phyloP scores from a whole-genome alignment of 805 yeast genomes.

The Candida yuanshanica region DNA sequence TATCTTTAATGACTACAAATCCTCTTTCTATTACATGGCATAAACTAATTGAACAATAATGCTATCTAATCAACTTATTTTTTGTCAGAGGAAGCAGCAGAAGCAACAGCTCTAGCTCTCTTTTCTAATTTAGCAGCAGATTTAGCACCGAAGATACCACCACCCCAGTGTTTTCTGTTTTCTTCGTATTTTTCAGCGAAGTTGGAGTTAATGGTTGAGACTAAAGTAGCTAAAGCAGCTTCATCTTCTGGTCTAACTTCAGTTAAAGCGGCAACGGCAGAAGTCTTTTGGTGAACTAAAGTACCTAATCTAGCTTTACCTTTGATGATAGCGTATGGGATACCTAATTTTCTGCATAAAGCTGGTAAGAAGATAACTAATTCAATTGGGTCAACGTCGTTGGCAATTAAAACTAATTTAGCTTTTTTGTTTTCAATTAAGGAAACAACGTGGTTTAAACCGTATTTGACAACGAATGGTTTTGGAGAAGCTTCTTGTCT shows the following conservation, averaged over 20 bases:
- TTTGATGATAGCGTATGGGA: slow-evolving; percentile 96
- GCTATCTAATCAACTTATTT: not conserved
- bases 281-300: slow-evolving; percentile 94
- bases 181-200: slow-evolving; percentile 93
- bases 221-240: slow-evolving; percentile 87
- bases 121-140: slow-evolving; percentile 70
- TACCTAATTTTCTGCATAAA: slow-evolving; percentile 98
- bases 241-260: slow-evolving; percentile 94
- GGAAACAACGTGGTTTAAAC: slow-evolving; percentile 97
- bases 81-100: slow-evolving; percentile 3
- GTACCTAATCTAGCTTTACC: slow-evolving; percentile 99
- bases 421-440: slow-evolving; percentile 98
- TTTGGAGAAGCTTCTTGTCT: slow-evolving; percentile 94
- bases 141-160: slow-evolving; percentile 97
- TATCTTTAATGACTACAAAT: no score
- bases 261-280: slow-evolving; percentile 95
- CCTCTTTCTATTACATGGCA: not conserved
- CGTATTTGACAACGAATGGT: slow-evolving; percentile 96
- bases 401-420: slow-evolving; percentile 91
- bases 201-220: slow-evolving; percentile 92
- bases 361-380: slow-evolving; percentile 96
- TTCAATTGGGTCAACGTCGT: slow-evolving; percentile 98
- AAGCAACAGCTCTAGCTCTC: slow-evolving; percentile 18
- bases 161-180: slow-evolving; percentile 99
- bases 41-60: not conserved